Conservation (phyloP, 768 basidiomycete species). For the Suillus tomentosus region DNA sequence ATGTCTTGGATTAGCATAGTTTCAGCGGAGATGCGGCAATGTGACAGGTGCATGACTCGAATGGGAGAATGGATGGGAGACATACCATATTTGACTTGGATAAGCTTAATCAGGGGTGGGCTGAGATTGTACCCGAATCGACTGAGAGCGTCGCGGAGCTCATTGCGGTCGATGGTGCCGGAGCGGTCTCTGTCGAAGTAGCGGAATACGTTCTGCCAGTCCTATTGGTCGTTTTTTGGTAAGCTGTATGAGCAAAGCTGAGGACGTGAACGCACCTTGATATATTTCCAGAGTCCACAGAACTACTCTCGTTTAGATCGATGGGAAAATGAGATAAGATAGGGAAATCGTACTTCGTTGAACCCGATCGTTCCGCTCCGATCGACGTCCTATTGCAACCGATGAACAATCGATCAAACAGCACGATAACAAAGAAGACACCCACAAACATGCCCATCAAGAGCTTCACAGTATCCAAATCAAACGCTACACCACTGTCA, state of each 20-base stretch:
- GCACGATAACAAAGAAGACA: background rate
- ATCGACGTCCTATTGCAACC: constrained; percentile 55
- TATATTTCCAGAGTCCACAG: constrained; percentile 78
- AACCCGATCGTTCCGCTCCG: constrained; percentile 80
- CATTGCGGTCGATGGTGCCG: constrained; percentile 71
- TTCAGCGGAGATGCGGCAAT: constrained; percentile 22
- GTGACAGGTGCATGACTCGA: background rate
- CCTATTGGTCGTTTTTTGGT: constrained; percentile 35
- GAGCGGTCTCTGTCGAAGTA: constrained; percentile 86
- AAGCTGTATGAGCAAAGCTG: background rate
- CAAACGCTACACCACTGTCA: constrained; percentile 55
- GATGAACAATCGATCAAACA: background rate
- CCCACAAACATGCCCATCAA: constrained; percentile 79
- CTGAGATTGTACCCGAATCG: constrained; percentile 83
- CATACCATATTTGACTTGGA: constrained; percentile 82
- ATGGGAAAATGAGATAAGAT: constrained; percentile 6
- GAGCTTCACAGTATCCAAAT: constrained; percentile 84
- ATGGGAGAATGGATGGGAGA: constrained; percentile 15
- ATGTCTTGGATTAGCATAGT: constrained; percentile 47
- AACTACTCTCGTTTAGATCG: constrained; percentile 44
- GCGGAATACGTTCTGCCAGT: constrained; percentile 84
- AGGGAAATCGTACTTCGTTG: constrained; percentile 54
- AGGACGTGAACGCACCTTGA: constrained; percentile 47
- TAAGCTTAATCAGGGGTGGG: constrained; percentile 61
- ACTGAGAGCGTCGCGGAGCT: constrained; percentile 66